These are phyloP conservation scores for Daedalea quercina DNA, from an alignment of 768 basidiomycete genomes.

Conservation along the genomic window DNA sequence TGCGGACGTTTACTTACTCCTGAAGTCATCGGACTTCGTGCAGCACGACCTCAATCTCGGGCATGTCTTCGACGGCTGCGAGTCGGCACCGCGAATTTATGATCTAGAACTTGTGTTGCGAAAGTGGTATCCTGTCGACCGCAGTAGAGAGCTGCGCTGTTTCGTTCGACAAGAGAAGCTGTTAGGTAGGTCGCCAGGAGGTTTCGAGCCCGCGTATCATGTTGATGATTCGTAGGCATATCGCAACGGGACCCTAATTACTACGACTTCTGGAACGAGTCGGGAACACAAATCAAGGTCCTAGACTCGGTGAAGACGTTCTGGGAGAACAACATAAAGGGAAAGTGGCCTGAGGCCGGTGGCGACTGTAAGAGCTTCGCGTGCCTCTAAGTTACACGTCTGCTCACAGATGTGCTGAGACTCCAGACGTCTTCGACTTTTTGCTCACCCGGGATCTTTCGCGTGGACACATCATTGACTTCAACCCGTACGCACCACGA, in stretches of 20 bases:
- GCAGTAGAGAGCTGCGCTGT: slow-evolving; percentile 81
- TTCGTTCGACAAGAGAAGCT: slow-evolving; percentile 73
- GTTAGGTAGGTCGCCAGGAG: slow-evolving; percentile 48
- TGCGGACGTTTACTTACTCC: slow-evolving; percentile 83
- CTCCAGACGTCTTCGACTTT: slow-evolving; percentile 76
- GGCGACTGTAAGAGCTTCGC: slow-evolving; percentile 56
- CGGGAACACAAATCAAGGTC: slow-evolving; percentile 46
- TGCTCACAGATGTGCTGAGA: neutral
- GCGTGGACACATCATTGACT: slow-evolving; percentile 80
- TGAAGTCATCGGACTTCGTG: slow-evolving; percentile 91
- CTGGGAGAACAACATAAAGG: slow-evolving; percentile 63
- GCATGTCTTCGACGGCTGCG: slow-evolving; percentile 65
- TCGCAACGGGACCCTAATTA: slow-evolving; percentile 86
- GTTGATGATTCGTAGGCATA: slow-evolving; percentile 45
- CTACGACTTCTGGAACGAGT: slow-evolving; percentile 81
- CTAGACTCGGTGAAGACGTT: slow-evolving; percentile 43
- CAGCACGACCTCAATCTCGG: slow-evolving; percentile 63
- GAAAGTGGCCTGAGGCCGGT: slow-evolving; percentile 44
- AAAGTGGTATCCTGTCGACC: slow-evolving; percentile 86
- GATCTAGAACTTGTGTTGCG: slow-evolving; percentile 80
- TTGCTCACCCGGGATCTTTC: slow-evolving; percentile 77
- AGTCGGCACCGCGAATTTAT: slow-evolving; percentile 30
- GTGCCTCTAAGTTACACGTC: neutral
- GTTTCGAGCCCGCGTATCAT: neutral
- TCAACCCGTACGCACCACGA: slow-evolving; percentile 79